A percentile compares a stretch with the other conserved stretches of the same genome.
Conservation (phyloP, 257 asterid genomes). For the Ajuga chamaepitys region DNA sequence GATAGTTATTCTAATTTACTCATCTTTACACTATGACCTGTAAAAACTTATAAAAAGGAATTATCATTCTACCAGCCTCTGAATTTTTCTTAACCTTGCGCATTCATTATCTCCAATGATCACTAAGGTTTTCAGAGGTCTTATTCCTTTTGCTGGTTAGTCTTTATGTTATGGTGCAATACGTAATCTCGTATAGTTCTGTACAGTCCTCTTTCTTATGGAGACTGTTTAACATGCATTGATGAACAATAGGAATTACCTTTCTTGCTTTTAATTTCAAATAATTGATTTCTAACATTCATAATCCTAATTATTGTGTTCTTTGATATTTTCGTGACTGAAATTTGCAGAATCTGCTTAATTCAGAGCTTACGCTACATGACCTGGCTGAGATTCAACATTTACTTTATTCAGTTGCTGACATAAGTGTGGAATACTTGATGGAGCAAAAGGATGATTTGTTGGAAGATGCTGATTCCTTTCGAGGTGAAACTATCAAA, state of each 20-base stretch:
- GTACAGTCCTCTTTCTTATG: background rate
- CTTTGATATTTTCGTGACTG: background rate
- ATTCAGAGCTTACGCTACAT: conserved; percentile 35
- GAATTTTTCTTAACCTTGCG: conserved; percentile 2
- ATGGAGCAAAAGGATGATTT: conserved; percentile 36
- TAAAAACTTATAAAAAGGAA: background rate
- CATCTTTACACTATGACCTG: background rate
- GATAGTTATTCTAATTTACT: background rate
- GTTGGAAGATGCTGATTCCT: conserved; percentile 44
- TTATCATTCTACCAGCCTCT: background rate
- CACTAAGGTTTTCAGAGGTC: background rate
- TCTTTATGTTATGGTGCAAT: background rate
- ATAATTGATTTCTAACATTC: conserved; percentile 7
- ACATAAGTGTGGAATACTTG: conserved; percentile 31
- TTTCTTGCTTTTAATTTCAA: conserved; percentile 7
- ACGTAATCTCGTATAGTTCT: background rate
- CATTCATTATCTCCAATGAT: background rate
- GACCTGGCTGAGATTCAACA: conserved; percentile 43
- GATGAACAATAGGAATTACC: conserved; percentile 1
- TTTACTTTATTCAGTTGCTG: conserved; percentile 54
- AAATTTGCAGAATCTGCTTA: conserved; percentile 53
- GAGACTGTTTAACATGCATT: conserved; percentile 2
- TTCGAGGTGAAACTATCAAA: conserved; percentile 24
- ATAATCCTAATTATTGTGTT: background rate
- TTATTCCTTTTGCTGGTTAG: background rate